These are phyloP conservation scores for Naganishia sp. DNA, from an alignment of 1,284 basidiomycete species.

Conservation along the genomic window DNA sequence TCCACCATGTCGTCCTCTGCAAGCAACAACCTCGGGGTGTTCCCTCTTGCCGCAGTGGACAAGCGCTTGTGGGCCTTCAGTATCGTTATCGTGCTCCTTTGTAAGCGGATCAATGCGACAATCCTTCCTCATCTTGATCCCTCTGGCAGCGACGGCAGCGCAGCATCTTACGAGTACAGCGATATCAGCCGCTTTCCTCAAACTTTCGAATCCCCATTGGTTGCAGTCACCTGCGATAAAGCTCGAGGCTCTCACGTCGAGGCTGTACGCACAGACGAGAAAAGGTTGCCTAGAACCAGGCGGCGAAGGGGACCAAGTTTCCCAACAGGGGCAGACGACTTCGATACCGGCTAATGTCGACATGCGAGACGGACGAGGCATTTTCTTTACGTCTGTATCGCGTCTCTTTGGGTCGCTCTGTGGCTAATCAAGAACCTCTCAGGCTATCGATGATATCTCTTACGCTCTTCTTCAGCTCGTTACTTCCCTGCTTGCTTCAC, in stretches of 20 bases:
- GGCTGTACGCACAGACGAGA: neutral
- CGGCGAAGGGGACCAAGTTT: neutral
- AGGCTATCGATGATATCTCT: slow-evolving; percentile 75
- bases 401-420: neutral
- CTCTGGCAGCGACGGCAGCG: slow-evolving; percentile 37
- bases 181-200: slow-evolving; percentile 34
- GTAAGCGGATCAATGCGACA: neutral
- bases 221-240: neutral
- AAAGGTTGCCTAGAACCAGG: neutral
- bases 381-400: slow-evolving; percentile 10
- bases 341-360: neutral
- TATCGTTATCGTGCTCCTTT: slow-evolving; percentile 7
- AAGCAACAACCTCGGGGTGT: neutral
- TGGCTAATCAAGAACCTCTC: slow-evolving; percentile 1
- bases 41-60: neutral
- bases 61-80: slow-evolving; percentile 1
- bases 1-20: slow-evolving; percentile 1
- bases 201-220: neutral
- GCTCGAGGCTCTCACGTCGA: neutral
- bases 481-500: slow-evolving; percentile 81
- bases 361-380: slow-evolving; percentile 2
- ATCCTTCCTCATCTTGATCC: neutral
- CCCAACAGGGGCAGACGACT: neutral
- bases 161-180: slow-evolving; percentile 43
- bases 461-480: slow-evolving; percentile 78